Evolutionary conservation across 148 eudicot genomes (phyloP).

Genomic region (Amaranthus cruentus): DNA sequence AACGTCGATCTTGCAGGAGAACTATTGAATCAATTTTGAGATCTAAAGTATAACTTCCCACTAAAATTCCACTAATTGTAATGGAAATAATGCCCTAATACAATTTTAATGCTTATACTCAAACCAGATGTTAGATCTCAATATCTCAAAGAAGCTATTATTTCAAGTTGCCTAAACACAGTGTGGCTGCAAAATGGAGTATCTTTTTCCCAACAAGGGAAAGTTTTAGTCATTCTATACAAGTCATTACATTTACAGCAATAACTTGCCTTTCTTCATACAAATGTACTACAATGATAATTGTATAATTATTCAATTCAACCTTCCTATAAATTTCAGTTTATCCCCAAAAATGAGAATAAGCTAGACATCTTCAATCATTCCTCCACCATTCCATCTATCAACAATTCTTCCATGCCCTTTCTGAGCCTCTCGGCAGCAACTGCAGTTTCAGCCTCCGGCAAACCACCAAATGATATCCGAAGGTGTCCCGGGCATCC

Average conservation of each 20-base stretch:
- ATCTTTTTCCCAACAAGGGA: not conserved
- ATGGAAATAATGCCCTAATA: not conserved
- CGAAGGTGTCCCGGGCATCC: slow-evolving; percentile 81
- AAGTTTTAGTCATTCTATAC: slow-evolving; percentile 7
- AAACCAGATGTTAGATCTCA: not conserved
- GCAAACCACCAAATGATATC: slow-evolving; percentile 78
- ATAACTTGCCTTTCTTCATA: slow-evolving; percentile 5
- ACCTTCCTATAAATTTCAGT: not conserved
- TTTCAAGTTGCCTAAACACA: not conserved
- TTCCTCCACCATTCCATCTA: slow-evolving; percentile 58
- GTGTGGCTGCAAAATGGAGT: not conserved
- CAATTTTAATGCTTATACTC: not conserved
- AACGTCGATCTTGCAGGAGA: no score
- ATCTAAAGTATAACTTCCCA: not conserved
- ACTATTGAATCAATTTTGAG: no score
- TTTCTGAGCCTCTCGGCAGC: slow-evolving; percentile 74
- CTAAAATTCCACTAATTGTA: not conserved
- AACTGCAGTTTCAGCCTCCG: slow-evolving; percentile 47
- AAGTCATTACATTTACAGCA: slow-evolving; percentile 12
- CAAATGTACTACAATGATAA: slow-evolving; percentile 14
- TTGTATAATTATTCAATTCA: not conserved
- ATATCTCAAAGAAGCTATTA: not conserved
- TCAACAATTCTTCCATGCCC: slow-evolving; percentile 77
- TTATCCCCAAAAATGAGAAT: not conserved
- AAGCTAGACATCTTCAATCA: slow-evolving; percentile 1